Evolutionary conservation across 140 eudicot genomes (phyloP), one percentile per base, ranked within the genome.

Genomic region (Oenanthe javanica): DNA sequence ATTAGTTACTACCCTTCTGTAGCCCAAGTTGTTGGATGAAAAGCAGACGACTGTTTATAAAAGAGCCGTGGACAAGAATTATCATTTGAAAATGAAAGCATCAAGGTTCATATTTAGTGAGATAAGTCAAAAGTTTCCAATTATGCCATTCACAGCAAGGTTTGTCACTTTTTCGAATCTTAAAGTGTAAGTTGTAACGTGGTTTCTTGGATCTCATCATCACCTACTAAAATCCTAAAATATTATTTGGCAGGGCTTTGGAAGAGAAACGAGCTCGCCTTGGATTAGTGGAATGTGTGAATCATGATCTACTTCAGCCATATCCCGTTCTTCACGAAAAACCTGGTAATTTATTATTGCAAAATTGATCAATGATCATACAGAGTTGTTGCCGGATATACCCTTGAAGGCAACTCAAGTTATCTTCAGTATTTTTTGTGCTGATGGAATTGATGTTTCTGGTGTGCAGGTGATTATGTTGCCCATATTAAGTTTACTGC

Each of bases 121-220:
- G 78, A 95, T 95, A 11, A 92, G 79, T 80, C 97, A 92, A 82
- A 95, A 90, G 51, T 95, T 92, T 66, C 99, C 99, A 15, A 95
- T 95, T 80, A 95, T 95, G 99, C 97, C 99, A 40, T 95, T 95
- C 66, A 87, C 97, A 51, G 97, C 99, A 50, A 89, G 98, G 98
- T 94, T 45, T 47, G 82, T 84, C 59, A 10, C 4, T 49, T 45
- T 16, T 9, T 80, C 16, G 5, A 11, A 27, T 74, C 19, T 66
- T 43, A 54, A 0, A 3, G 18, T 55, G 45, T 23, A 73, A 21
- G 45, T 66, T 12, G 40, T 38, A 10, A 27, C 45, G 1, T 72
- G 76, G n/a, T n/a, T 74, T 74, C 6, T n/a, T 12, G 1, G 21
- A 67, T 36, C 46, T 10, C 70, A 25, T 72, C 19, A 21, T 73